These are phyloP conservation scores for Lasiodiplodia theobromae DNA, from an alignment of 2,329 filamentous ascomycete species.

Conservation along the genomic window DNA sequence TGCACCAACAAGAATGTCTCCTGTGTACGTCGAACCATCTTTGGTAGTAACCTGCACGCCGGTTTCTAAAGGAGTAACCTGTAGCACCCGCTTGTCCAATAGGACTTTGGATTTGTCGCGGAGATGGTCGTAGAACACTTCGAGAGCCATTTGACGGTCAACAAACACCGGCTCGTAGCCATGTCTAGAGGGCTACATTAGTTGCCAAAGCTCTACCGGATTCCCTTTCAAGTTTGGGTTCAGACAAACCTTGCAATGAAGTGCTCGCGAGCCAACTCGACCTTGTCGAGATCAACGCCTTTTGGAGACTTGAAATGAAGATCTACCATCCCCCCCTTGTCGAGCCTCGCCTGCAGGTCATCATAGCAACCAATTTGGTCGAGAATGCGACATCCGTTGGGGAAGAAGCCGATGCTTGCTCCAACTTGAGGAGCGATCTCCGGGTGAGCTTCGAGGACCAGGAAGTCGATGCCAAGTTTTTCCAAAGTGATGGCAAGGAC, in stretches of 20 bases:
- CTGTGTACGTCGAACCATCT: conserved; percentile 3
- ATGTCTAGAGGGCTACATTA: not conserved
- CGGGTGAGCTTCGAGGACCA: conserved; percentile 34
- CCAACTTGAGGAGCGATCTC: conserved; percentile 33
- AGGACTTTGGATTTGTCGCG: conserved; percentile 12
- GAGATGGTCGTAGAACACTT: conserved; percentile 35
- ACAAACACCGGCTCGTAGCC: conserved; percentile 28
- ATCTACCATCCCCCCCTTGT: not conserved
- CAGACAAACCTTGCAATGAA: not conserved
- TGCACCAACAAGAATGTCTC: conserved; percentile 25
- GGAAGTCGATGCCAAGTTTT: conserved; percentile 18
- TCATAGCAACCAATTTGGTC: conserved; percentile 27
- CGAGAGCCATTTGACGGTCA: conserved; percentile 29
- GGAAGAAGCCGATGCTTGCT: not conserved
- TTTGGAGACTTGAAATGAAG: not conserved
- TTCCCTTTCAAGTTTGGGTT: no score
- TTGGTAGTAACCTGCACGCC: conserved; percentile 2
- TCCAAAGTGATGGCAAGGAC: conserved; percentile 24
- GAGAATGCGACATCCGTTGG: conserved; percentile 17
- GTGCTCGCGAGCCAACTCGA: not conserved
- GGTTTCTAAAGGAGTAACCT: not conserved
- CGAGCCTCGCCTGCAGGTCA: not conserved
- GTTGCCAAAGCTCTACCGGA: not conserved
- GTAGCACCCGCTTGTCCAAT: not conserved
- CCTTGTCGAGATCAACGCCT: not conserved